These are phyloP conservation scores for Petunia secreta DNA, from an alignment of 257 asterid genomes.

Conservation along the genomic window DNA sequence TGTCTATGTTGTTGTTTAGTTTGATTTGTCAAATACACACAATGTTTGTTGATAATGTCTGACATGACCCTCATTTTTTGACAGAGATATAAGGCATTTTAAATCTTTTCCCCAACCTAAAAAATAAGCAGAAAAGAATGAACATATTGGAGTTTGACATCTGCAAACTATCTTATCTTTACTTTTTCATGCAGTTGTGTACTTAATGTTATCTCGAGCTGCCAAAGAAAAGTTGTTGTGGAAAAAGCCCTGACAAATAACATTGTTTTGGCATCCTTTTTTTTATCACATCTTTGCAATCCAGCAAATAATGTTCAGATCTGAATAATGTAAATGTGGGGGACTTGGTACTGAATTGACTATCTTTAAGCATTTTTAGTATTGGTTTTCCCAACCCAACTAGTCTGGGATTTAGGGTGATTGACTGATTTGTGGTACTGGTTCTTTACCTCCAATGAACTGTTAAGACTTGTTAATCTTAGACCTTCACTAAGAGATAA, in stretches of 20 bases:
- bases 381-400: background rate
- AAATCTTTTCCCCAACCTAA: background rate
- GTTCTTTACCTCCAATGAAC: background rate
- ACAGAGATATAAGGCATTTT: slow-evolving; percentile 15
- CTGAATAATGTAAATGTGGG: background rate
- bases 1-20: background rate
- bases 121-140: slow-evolving; percentile 2
- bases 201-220: background rate
- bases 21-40: background rate
- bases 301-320: background rate
- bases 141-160: background rate
- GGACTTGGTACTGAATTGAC: background rate
- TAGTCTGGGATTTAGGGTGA: slow-evolving; percentile 8
- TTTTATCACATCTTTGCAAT: background rate
- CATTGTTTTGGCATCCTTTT: slow-evolving; percentile 11
- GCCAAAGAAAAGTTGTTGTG: background rate
- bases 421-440: background rate
- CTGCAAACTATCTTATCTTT: background rate
- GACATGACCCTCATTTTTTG: slow-evolving; percentile 7
- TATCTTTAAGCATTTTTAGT: slow-evolving; percentile 9
- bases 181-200: slow-evolving; percentile 6
- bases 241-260: slow-evolving; percentile 10
- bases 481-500: background rate
- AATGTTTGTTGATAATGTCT: background rate
- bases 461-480: background rate